Conservation (phyloP, 2,329 filamentous ascomycete species). For the Fusarium equiseti region DNA sequence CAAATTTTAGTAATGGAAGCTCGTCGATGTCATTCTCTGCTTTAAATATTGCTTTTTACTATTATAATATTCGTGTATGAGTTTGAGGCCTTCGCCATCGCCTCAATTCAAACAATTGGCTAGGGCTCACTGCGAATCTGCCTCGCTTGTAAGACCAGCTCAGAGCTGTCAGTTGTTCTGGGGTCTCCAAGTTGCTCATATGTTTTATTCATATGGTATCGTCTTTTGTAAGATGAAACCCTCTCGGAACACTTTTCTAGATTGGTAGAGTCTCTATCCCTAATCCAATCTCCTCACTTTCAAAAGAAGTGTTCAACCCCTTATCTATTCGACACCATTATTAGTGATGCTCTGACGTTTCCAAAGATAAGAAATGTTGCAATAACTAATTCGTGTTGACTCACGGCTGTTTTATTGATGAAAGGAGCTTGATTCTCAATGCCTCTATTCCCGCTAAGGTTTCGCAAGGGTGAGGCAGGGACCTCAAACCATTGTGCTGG, state of each 20-base stretch:
- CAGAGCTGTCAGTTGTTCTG: neutral
- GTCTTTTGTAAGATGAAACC: neutral
- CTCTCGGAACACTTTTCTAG: neutral
- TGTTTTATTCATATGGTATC: neutral
- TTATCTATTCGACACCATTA: neutral
- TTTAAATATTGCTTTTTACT: neutral
- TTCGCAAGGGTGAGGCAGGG: neutral
- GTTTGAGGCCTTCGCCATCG: neutral
- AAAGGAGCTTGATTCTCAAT: neutral
- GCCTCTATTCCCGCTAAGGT: neutral
- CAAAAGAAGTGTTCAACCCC: constrained; percentile 18
- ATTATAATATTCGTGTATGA: neutral
- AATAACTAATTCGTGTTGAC: neutral
- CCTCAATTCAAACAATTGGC: constrained; percentile 29
- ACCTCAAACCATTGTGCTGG: neutral
- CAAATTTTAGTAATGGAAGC: neutral
- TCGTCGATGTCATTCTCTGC: neutral
- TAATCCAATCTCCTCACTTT: neutral
- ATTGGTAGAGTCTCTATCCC: neutral
- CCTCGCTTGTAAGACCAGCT: neutral
- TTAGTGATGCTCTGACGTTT: neutral
- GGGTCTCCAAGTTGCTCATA: neutral
- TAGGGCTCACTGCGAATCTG: neutral
- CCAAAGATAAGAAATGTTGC: neutral
- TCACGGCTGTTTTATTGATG: neutral